Evolutionary conservation across 164 flowering plant genomes (phyloP).

Genomic region (Macadamia integrifolia): DNA sequence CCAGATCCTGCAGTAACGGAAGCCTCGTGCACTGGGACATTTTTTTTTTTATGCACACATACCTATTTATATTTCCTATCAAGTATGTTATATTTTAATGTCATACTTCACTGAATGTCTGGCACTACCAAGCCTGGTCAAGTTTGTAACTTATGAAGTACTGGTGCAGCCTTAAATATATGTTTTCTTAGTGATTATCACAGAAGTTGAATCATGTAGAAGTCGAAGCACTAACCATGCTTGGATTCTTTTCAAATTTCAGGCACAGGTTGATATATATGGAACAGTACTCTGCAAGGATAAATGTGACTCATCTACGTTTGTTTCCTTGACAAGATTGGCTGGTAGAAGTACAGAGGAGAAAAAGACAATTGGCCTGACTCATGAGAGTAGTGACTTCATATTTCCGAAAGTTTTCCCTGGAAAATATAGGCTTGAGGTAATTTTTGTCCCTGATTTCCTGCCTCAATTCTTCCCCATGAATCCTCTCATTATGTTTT

Average conservation of each 20-base stretch:
- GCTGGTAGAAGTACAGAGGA: conserved; percentile 35
- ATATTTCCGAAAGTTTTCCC: conserved; percentile 68
- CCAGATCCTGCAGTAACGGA: too few relatives aligned
- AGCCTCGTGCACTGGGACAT: background rate
- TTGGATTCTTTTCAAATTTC: conserved; percentile 17
- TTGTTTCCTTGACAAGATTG: conserved; percentile 49
- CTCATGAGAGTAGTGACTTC: conserved; percentile 53
- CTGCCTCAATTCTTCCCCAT: background rate
- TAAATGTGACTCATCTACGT: conserved; percentile 62
- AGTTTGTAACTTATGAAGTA: too few relatives aligned
- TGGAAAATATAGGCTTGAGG: conserved; percentile 89
- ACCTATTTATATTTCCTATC: background rate
- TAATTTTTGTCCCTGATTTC: conserved; percentile 17
- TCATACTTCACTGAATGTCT: too few relatives aligned
- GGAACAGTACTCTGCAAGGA: conserved; percentile 87
- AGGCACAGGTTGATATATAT: conserved; percentile 77
- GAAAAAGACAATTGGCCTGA: conserved; percentile 46
- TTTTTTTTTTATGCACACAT: background rate
- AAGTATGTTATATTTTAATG: background rate
- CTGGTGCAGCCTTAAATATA: too few relatives aligned
- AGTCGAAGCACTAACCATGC: background rate
- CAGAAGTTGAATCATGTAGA: background rate
- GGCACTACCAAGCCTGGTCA: too few relatives aligned
- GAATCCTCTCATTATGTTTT: background rate
- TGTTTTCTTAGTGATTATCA: background rate